Evolutionary conservation across 306 rosid genomes (phyloP), one percentile per base, ranked within the genome.

Genomic region (Trifolium subterraneum): DNA sequence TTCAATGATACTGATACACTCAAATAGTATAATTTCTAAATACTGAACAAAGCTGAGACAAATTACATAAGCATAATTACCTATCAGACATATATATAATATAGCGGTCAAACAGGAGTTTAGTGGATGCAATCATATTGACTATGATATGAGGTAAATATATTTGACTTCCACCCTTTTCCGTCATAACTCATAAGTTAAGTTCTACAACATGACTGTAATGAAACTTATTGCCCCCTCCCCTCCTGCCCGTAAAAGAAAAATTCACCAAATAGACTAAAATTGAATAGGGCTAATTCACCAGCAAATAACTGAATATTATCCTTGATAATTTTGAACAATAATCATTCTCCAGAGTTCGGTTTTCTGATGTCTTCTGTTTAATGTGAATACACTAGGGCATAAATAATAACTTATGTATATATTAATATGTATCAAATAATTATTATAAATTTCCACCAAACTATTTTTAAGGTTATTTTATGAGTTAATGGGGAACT

Each of bases 121-220:
- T 2, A n/a, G 50, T 33, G 44, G 19, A 70, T 54, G 72, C 20
- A 45, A 64, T 58, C 71, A 45, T 77, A 31, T 66, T 65, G 71
- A n/a, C 22, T 18, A 59, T 29, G 64, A 59, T 29, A 39, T 61
- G 50, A 66, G 64, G 67, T 64, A 72, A 44, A 27, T 31, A 51
- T 22, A 36, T 66, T 48, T 71, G 5, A 65, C 27, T 56, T 58
- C 61, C 71, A 22, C 50, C 38, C 58, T 27, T 65, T 33, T 27
- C 61, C 54, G n/a, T 41, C 65, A 51, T 19, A 66, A 42, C 13
- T 41, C 65, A 51, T 19, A 66, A 42, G 70, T 33, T 54, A 47
- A 27, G 47, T 36, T 44, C 55, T 64, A 75, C 23, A 11, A 20
- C 59, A 58, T 74, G 67, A 70, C 52, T 18, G 36, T 8, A 72